Evolutionary conservation across 768 basidiomycete species (phyloP).

Genomic region (Leccinum fibrillosum): DNA sequence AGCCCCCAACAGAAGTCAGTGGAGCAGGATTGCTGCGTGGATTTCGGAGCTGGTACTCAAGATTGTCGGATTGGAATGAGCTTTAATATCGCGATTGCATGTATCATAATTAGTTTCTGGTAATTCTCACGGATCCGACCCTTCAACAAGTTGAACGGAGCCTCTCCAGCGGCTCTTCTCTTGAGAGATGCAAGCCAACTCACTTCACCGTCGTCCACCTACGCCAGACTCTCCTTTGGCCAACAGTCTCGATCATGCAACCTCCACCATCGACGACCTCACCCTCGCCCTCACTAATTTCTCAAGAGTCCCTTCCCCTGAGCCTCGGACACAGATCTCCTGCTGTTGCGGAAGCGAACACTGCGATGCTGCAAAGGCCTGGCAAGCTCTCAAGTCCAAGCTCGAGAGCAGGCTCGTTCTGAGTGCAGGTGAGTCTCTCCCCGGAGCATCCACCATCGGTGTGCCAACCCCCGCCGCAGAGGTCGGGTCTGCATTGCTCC

Average conservation of each 20-base stretch:
- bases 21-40: conserved; percentile 70
- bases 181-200: conserved; percentile 22
- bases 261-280: conserved; percentile 73
- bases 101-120: conserved; percentile 4
- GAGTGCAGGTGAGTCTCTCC: conserved; percentile 69
- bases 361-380: conserved; percentile 62
- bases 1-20: conserved; percentile 49
- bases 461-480: conserved; percentile 42
- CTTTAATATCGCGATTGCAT: conserved; percentile 17
- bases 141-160: no score
- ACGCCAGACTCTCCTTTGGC: conserved; percentile 52
- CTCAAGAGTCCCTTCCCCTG: conserved; percentile 73
- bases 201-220: conserved; percentile 33
- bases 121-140: conserved; percentile 17
- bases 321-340: conserved; percentile 45
- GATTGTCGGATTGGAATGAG: conserved; percentile 41
- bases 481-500: conserved; percentile 85
- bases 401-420: conserved; percentile 76
- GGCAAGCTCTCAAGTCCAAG: conserved; percentile 62
- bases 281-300: conserved; percentile 70
- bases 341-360: conserved; percentile 69
- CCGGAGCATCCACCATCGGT: not conserved
- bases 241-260: conserved; percentile 50
- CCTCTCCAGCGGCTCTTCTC: not conserved
- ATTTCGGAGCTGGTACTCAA: conserved; percentile 59